Evolutionary conservation across 1,139 yeast species (phyloP).

Genomic region (Saccharomyces hybrid): DNA sequence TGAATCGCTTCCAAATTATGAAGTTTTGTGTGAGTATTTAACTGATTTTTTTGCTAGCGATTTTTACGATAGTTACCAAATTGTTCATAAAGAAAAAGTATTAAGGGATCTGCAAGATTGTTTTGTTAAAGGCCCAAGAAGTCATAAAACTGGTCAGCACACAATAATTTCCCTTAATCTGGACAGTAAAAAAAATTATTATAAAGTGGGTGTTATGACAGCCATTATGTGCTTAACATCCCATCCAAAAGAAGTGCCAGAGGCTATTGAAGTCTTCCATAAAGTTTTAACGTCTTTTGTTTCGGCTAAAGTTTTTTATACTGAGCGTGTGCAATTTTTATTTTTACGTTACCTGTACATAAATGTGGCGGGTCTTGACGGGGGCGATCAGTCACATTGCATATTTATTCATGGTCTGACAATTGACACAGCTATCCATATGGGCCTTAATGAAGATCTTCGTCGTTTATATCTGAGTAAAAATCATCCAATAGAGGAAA

Average conservation of each 20-base stretch:
- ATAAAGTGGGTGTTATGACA: conserved; percentile 21
- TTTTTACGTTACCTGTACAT: conserved; percentile 9
- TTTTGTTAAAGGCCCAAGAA: background rate
- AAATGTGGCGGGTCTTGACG: conserved; percentile 7
- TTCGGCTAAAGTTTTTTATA: conserved; percentile 9
- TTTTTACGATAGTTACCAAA: background rate
- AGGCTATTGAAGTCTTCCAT: conserved; percentile 9
- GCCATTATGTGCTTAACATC: conserved; percentile 17
- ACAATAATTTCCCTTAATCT: conserved; percentile 2
- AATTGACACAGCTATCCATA: conserved; percentile 8
- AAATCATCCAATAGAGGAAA: conserved; percentile 3
- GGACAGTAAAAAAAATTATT: conserved; percentile 18
- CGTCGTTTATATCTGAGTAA: conserved; percentile 3
- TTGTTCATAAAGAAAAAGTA: background rate
- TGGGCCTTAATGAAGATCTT: conserved; percentile 11
- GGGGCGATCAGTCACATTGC: conserved; percentile 5
- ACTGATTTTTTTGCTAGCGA: background rate
- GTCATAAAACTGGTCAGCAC: background rate
- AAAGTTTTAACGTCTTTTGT: conserved; percentile 9
- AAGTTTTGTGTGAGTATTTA: background rate
- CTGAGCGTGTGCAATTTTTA: conserved; percentile 13
- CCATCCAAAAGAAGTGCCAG: conserved; percentile 14
- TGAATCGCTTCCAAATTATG: background rate
- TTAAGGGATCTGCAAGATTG: background rate
- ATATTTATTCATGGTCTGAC: conserved; percentile 1